phyloP scores from a whole-genome alignment of 2,329 filamentous ascomycete genomes.

The Ceratocystis cacaofunesta region DNA sequence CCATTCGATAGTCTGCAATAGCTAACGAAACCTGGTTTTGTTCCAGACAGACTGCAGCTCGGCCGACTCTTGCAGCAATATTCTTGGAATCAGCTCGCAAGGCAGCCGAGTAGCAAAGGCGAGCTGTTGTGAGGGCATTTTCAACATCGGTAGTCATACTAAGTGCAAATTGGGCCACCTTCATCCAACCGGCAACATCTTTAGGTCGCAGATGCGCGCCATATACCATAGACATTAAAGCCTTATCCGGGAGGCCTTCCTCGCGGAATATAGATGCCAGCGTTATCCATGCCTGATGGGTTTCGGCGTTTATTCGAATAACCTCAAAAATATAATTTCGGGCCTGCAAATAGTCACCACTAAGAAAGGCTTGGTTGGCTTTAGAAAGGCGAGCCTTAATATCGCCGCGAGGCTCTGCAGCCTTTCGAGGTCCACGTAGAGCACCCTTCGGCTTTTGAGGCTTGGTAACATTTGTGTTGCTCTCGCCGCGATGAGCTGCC shows the following conservation, averaged over 20 bases:
- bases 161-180: conserved; percentile 42
- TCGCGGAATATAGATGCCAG: conserved; percentile 47
- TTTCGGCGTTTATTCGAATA: conserved; percentile 54
- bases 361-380: conserved; percentile 54
- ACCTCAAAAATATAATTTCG: conserved; percentile 45
- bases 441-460: conserved; percentile 21
- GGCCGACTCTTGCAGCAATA: conserved; percentile 42
- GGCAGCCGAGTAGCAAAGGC: conserved; percentile 45
- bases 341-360: conserved; percentile 44
- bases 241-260: conserved; percentile 40
- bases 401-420: conserved; percentile 53
- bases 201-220: conserved; percentile 49
- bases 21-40: conserved; percentile 39
- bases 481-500: conserved; percentile 23
- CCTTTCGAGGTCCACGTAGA: conserved; percentile 37
- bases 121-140: conserved; percentile 35
- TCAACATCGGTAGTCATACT: conserved; percentile 27
- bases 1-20: conserved; percentile 40
- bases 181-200: conserved; percentile 43
- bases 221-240: conserved; percentile 44
- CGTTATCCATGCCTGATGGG: conserved; percentile 49
- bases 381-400: conserved; percentile 53
- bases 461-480: background rate
- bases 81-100: conserved; percentile 43
- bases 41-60: conserved; percentile 43